Base-by-base conservation (phyloP, 2,329 filamentous ascomycete genomes). In the Epichloe glyceriae region DNA sequence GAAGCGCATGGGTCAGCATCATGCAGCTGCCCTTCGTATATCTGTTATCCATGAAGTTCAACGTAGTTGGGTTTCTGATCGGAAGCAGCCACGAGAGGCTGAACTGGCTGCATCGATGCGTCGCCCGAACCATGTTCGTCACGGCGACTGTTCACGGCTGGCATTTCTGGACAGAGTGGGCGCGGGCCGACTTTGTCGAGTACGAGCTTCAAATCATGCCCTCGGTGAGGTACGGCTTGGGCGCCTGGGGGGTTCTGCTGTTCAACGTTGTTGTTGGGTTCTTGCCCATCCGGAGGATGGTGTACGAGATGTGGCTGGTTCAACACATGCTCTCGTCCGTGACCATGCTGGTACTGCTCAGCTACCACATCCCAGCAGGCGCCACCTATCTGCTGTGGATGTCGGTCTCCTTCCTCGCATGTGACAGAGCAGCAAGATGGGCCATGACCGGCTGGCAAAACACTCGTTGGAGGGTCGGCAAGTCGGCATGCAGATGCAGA, bases 31-130 rank as follows among this genome's bases (percentile, higher is more conserved):
- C 82, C 0, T 68, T 85, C 19, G 68, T 85, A 10, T 83, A 80
- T 57, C 69, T 85, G 2, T 71, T 85, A 14, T 73, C 78, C 26
- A 76, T 75, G 55, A 82, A 82, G 60, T 71, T 74, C 54, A 81
- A 72, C 55, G 59, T 79, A 19, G 66, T 86, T n/a, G 81, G 78
- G 1, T 69, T 73, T 49, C 65, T 87, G 22, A 72, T 76, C 4
- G 83, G 83, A 11, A 73, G 76, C 10, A 80, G 81, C 53, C 80
- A 86, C 59, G 83, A 87, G 65, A 74, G 80, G 8, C 68, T 87
- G 52, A 86, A 85, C 62, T 87, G 83, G 83, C 65, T 86, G 49
- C 84, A 88, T 59, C 75, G 84, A 53, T 88, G 84, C 83, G 78
- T 82, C 10, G 81, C 79, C 3, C 75, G 84, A 52, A 83, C 80